Evolutionary conservation across 1,284 basidiomycete genomes (phyloP).

Genomic region (Lentinula novae-zelandiae): DNA sequence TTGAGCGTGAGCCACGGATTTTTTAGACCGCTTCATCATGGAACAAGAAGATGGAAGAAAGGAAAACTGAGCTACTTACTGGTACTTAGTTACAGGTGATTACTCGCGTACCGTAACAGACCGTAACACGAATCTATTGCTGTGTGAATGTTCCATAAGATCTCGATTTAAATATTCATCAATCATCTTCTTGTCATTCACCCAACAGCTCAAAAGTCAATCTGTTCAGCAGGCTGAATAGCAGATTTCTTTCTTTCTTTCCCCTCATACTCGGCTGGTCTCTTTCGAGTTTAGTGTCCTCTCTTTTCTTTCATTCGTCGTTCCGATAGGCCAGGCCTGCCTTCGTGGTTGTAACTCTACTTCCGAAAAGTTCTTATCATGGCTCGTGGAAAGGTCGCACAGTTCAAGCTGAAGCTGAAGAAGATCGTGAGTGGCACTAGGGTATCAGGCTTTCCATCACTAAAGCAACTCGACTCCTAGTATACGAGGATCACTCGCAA

Average conservation of each 20-base stretch:
- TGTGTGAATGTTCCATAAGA: background rate
- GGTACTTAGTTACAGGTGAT: too few species aligned
- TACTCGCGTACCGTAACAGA: too few species aligned
- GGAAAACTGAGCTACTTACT: background rate
- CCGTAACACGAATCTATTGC: background rate
- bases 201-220: background rate
- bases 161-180: background rate
- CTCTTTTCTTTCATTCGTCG: background rate
- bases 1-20: too few species aligned
- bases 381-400: background rate
- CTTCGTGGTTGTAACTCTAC: background rate
- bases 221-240: background rate
- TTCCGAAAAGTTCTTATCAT: background rate
- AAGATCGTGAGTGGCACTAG: background rate
- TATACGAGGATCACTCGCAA: conserved; percentile 16
- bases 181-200: background rate
- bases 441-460: background rate
- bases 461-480: background rate
- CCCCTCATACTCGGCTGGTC: background rate
- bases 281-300: background rate
- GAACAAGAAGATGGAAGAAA: background rate
- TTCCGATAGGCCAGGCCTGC: background rate
- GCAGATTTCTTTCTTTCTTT: background rate
- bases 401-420: background rate
- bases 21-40: too few species aligned